Evolutionary conservation across 495 filamentous ascomycete genomes (phyloP), one percentile per base, ranked within the genome.

Genomic region (Penicillium bialowiezense): DNA sequence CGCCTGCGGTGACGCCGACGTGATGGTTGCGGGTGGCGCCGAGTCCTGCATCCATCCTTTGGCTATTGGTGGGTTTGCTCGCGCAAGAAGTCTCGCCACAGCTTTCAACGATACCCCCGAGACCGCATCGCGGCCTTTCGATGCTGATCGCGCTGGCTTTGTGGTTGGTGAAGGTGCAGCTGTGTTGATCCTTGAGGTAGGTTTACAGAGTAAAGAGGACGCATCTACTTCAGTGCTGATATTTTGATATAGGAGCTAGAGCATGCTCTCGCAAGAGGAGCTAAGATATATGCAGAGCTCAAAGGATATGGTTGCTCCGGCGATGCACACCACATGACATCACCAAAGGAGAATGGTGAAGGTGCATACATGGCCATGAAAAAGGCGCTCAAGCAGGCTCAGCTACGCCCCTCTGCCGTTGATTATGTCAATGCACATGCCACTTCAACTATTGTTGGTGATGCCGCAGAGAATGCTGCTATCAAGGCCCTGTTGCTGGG

Each of bases 401-500:
- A 73, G 5, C 50, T 95, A 2, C 72, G 70, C 50, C 91, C 93
- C 6, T 61, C 55, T 1, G 69, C 80, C 24, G 86, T 98, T 0
- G 90, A 91, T 60, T 98, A 98, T 64, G 79, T 98, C 59, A 98
- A 97, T 62, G 93, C 93, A 2, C 93, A 98, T 67, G 93, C 91
- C 3, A 97, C 93, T 1, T 88, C 85, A 7, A 98, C 93, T 1
- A 54, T 73, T 8, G 75, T 96, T 3, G 93, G 93, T 0, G 93
- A 98, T 69, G 78, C 79, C 2, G 93, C 92, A 0, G 93, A 98
- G 67, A 95, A 91, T 48, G 68, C 72, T 6, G 93, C 93, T 0
- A 95, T 97, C 60, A 84, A 85, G 48, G 60, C 76, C 0, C 65
- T 98, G 50, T 83, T 97, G 64, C 72, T 90, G 13, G 89, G 87